Evolutionary conservation across 208 protist species (phyloP).

Genomic region (Plasmodiophora brassicae): DNA sequence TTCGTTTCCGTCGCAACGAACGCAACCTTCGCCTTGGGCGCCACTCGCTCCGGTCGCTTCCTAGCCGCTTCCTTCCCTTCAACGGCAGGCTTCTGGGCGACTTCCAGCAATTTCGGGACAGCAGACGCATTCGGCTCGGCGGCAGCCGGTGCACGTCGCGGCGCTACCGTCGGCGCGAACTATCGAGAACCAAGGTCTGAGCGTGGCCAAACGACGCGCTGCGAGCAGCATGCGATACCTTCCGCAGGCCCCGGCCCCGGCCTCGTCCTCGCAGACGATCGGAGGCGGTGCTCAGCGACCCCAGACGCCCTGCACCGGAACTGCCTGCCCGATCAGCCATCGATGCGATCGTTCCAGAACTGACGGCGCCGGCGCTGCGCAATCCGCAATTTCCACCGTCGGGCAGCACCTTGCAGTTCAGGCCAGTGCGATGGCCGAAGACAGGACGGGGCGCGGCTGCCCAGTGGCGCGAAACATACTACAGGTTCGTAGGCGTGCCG

Average conservation of each 20-base stretch:
- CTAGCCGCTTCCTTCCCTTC: background rate
- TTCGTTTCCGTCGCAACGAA: constrained; percentile 5
- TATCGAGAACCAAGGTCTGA: background rate
- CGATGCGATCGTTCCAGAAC: no score
- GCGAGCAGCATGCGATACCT: background rate
- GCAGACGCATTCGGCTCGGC: background rate
- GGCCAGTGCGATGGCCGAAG: no score
- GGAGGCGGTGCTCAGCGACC: background rate
- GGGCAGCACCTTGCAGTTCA: no score
- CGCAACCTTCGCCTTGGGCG: background rate
- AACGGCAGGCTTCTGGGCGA: background rate
- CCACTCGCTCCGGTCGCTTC: background rate
- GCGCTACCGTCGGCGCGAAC: background rate
- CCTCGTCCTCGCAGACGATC: background rate
- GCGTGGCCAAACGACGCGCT: background rate
- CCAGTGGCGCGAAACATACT: no score
- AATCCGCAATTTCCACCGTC: no score
- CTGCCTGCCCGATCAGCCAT: no score
- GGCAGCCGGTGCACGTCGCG: background rate
- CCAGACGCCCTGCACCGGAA: no score
- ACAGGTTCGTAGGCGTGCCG: no score
- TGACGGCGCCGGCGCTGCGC: no score
- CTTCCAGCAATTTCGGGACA: constrained; percentile 6
- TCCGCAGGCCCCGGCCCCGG: background rate
- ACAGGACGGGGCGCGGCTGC: no score